Evolutionary conservation across 805 yeast genomes (phyloP), one percentile per base, ranked within the genome.

Genomic region (Wickerhamomyces mucosus): DNA sequence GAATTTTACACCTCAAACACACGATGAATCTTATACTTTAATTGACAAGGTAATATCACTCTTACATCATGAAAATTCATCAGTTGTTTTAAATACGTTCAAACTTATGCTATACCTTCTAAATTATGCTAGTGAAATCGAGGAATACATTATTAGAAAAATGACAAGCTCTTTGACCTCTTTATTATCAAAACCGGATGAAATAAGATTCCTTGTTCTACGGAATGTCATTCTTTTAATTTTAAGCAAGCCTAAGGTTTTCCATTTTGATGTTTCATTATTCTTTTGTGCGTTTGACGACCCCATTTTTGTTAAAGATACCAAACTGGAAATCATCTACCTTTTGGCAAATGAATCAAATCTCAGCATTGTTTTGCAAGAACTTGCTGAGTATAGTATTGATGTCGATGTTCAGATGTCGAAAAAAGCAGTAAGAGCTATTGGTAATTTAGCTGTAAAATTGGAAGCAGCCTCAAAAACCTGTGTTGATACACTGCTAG

Each of bases 331-430:
- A 50, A 79, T 92, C 36, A 75, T 89, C 15, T 83, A 81, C 44
- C 60, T 84, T 22, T 59, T 89, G 28, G 94, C 96, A 1, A 69
- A 74, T 46, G 75, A 72, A 32, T 41, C 53, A 8, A 82, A 81
- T 44, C 62, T 79, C 28, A 63, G 60, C 5, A 56, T 65, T 23
- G 84, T 89, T 1, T 58, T 88, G 28, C 58, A 72, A 13, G 97
- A 88, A 50, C 55, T 88, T 32, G 79, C 75, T 40, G 95, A 81
- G 45, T 88, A 88, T 53, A 94, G 94, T 5, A 72, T 85, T 0
- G 95, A 84, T 46, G 76, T 83, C 11, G 96, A 88, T 53, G 69
- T 77, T 16, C 79, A 80, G 36, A 84, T 86, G 78, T 83, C 88
- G 2, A 63, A 94, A 34, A 82, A 85, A 46, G 86, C 96, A 0